Base-by-base conservation (phyloP, 371 early-diverging fungal species). In the Furculomyces boomerangus region DNA sequence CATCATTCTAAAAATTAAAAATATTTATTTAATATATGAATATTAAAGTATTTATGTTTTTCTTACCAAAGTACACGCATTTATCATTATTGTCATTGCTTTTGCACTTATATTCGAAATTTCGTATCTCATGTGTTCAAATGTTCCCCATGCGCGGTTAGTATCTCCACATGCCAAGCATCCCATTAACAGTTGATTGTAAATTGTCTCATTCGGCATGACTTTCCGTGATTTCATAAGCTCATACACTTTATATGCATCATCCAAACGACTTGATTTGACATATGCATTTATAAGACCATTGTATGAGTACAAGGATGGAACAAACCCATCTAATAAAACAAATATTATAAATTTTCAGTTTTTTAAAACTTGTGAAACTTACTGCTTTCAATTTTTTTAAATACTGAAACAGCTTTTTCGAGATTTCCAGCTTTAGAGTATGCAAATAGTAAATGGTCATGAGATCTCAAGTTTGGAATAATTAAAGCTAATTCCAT, bases 141-240 rank as follows among this genome's bases (percentile, higher is more conserved):
- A 94, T n/a, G 84, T 74, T 29, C 75, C 74, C 94, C 94, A 94
- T 8, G 92, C 92, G 1, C 83, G 76, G 18, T 78, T 66, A 13
- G 78, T 64, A 45, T 88, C 77, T 20, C 73, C 69, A 10, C 73
- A 63, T 39, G 78, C 70, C n/a, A 90, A 57, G 55, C 88, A 94
- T 24, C 88, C 87, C 55, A 81, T 77, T 52, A 94, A 84, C 3
- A 94, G 65, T 30, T 63, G 81, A 22, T 87, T 80, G 69, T 80
- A 90, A 24, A 88, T 76, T 2, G 77, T 75, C 57, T 78, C 64
- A 56, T 71, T 68, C 24, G 80, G 76, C 55, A 60, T 61, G 37
- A 77, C 48, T 14, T 72, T 66, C 22, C 66, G 58, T 1, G 45
- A 27, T 61, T 84, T 86, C 81, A 91, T 80, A 18, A 71, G 63